These are phyloP conservation scores for Erigeron canadensis DNA, from an alignment of 129 eudicot genomes.

Conservation along the genomic window DNA sequence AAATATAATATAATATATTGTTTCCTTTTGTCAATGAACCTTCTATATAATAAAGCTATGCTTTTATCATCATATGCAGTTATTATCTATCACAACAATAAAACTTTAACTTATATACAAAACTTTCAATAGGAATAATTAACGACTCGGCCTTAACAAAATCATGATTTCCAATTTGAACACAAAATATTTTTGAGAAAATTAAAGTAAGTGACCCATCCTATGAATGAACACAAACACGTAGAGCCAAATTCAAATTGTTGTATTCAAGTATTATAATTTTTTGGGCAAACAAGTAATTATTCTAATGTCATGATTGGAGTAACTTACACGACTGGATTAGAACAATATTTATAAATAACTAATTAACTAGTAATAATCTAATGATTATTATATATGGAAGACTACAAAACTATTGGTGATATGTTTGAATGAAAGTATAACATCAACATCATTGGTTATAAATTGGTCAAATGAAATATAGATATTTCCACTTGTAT, in stretches of 20 bases:
- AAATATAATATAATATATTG: no score
- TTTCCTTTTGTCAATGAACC: no score
- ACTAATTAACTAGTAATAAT: background rate
- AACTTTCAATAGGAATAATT: no score
- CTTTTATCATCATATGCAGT: no score
- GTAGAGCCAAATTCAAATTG: background rate
- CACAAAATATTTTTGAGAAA: background rate
- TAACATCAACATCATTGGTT: constrained; percentile 9
- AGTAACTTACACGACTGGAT: constrained; percentile 36
- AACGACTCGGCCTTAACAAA: background rate
- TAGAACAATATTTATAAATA: constrained; percentile 17
- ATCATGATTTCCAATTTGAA: background rate
- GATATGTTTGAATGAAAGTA: constrained; percentile 9
- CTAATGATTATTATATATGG: background rate
- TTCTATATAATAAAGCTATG: no score
- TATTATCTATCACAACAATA: background rate
- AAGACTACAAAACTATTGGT: background rate
- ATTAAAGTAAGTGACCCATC: background rate
- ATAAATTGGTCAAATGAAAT: constrained; percentile 23
- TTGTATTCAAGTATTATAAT: background rate
- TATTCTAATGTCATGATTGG: constrained; percentile 11
- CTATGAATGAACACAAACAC: constrained; percentile 3
- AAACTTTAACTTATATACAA: background rate
- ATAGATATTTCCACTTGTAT: background rate
- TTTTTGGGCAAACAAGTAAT: constrained; percentile 5